Evolutionary conservation across 176 grass and related monocot genomes (phyloP), one percentile per base, ranked within the genome.

Genomic region (Triticum turgidum): DNA sequence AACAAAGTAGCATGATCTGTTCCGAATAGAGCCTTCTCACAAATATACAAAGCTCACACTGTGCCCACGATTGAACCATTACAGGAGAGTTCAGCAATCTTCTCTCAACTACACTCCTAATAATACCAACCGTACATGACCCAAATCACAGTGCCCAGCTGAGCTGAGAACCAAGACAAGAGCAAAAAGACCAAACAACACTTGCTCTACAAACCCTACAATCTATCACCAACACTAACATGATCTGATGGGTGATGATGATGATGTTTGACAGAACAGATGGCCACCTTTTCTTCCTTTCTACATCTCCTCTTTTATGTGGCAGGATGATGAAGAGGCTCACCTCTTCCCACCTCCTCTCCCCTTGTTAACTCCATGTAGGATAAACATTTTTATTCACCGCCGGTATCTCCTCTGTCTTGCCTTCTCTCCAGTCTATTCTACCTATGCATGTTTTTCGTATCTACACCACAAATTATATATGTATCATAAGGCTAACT

Each of bases 401-500:
- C 32, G 6, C 21, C 3, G 11, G 77, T 86, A 18, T 22, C 45
- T 38, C 32, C 44, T 67, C 41, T 72, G 39, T 79, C 33, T 27
- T 47, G 45, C 39, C 20, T 20, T 73, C 38, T 51, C 78, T 56
- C 45, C 15, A 14, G 18, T 17, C 68, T 11, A 80, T 42, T 32
- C 78, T 42, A 80, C 6, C 35, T 80, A 80, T 27, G 13, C 39
- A 6, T 87, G 33, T 78, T 51, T 30, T 71, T 11, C 65, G 61
- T 86, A 86, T 86, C 66, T 64, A 80, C 74, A 80, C 38, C n/a
- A 61, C 0, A 42, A 22, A 76, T 32, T 32, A 71, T 79, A 79
- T 71, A 67, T 76, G 56, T 64, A 61, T 56, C 64, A 61, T 2
- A 59, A 37, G 47, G 47, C 56, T 30, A 65, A 49, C 62, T 30